phyloP scores from a whole-genome alignment of 208 protist species.

The Trichomonas tenax region DNA sequence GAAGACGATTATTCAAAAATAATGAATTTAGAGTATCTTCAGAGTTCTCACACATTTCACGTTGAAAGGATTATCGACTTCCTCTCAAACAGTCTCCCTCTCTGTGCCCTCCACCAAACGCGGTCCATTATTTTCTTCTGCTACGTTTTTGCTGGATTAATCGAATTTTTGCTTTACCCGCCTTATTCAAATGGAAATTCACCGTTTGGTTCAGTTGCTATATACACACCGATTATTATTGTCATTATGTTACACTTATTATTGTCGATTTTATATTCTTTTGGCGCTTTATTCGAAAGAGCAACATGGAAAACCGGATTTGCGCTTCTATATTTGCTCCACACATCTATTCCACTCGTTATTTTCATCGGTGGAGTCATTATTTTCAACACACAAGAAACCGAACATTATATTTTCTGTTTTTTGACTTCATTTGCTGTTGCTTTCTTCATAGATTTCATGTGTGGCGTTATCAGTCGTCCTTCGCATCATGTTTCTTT shows the following conservation, averaged over 20 bases:
- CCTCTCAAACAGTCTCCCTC: neutral
- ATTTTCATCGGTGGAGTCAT: neutral
- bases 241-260: neutral
- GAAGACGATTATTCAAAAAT: neutral
- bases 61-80: neutral
- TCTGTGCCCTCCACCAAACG: neutral
- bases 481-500: neutral
- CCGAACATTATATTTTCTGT: neutral
- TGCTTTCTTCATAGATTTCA: neutral
- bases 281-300: neutral
- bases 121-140: neutral
- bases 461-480: neutral
- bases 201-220: neutral
- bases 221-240: neutral
- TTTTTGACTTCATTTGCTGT: neutral
- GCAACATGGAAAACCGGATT: neutral
- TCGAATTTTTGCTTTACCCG: neutral
- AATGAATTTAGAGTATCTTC: constrained; percentile 20
- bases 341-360: neutral
- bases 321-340: neutral
- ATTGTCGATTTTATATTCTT: neutral
- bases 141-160: neutral
- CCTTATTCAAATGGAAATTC: constrained; percentile 6
- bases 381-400: neutral
- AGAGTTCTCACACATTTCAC: neutral